phyloP scores from a whole-genome alignment of 2,329 filamentous ascomycete species.

The Cladosporium sp. region DNA sequence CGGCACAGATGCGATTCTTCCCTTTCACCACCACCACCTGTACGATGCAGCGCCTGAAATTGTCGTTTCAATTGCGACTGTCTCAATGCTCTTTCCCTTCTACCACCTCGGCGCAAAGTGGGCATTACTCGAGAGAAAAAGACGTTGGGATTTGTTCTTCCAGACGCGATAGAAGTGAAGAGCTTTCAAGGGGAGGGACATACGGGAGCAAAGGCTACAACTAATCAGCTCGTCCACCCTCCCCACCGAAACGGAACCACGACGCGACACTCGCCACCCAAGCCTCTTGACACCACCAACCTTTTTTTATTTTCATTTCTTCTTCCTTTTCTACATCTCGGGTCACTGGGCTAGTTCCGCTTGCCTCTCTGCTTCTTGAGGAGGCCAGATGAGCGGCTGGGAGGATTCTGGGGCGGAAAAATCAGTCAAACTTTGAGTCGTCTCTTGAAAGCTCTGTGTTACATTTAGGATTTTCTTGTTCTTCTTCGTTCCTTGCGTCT shows the following conservation, averaged over 20 bases:
- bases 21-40: conserved; percentile 8
- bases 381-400: not conserved
- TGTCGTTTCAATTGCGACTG: not conserved
- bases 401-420: conserved; percentile 9
- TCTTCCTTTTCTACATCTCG: conserved; percentile 21
- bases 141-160: conserved; percentile 2
- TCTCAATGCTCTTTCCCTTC: conserved; percentile 14
- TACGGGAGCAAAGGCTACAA: conserved; percentile 10
- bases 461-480: conserved; percentile 7
- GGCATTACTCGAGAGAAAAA: conserved; percentile 11
- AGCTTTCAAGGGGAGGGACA: not conserved
- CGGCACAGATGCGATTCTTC: conserved; percentile 21
- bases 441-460: conserved; percentile 12
- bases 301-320: conserved; percentile 12
- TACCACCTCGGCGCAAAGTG: conserved; percentile 15
- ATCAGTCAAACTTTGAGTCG: conserved; percentile 1
- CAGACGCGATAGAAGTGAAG: conserved; percentile 11
- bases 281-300: conserved; percentile 12
- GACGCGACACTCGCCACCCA: conserved; percentile 2
- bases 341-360: not conserved
- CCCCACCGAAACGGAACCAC: not conserved
- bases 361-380: not conserved
- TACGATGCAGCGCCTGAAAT: conserved; percentile 20
- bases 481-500: not conserved
- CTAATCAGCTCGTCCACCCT: conserved; percentile 16